Conservation (phyloP, 176 grass and related monocot genomes). For the Paspalum notatum region DNA sequence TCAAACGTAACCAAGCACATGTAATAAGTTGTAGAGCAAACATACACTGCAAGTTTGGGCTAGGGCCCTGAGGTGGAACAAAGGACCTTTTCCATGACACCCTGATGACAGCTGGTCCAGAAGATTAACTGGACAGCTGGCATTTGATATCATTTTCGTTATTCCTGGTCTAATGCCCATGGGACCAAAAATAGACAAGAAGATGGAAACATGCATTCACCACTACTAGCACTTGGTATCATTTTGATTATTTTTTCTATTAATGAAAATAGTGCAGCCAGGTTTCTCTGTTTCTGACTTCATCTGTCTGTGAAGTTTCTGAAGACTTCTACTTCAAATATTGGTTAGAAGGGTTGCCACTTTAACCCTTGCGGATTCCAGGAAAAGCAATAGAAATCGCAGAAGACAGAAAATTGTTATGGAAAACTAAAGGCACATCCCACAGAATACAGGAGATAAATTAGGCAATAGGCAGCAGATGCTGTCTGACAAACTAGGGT, state of each 20-base stretch:
- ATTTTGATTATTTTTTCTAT: constrained; percentile 96
- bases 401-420: constrained; percentile 41
- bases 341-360: constrained; percentile 83
- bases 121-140: constrained; percentile 56
- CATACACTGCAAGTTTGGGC: constrained; percentile 71
- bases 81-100: constrained; percentile 62
- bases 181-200: constrained; percentile 18
- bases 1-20: not conserved
- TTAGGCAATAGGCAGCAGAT: constrained; percentile 76
- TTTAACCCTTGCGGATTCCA: constrained; percentile 92
- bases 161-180: not conserved
- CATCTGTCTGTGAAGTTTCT: constrained; percentile 59
- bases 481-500: not conserved
- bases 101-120: constrained; percentile 76
- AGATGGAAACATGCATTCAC: constrained; percentile 62
- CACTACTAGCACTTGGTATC: constrained; percentile 61
- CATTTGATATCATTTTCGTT: too few species aligned
- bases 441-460: constrained; percentile 34
- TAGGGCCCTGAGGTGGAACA: constrained; percentile 68
- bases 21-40: constrained; percentile 25
- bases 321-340: constrained; percentile 84
- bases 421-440: constrained; percentile 19
- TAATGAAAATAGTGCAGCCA: constrained; percentile 85
- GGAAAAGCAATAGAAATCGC: constrained; percentile 80
- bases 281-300: constrained; percentile 73